Conservation (phyloP, 371 early-diverging fungal genomes). For the Apophysomyces elegans region DNA sequence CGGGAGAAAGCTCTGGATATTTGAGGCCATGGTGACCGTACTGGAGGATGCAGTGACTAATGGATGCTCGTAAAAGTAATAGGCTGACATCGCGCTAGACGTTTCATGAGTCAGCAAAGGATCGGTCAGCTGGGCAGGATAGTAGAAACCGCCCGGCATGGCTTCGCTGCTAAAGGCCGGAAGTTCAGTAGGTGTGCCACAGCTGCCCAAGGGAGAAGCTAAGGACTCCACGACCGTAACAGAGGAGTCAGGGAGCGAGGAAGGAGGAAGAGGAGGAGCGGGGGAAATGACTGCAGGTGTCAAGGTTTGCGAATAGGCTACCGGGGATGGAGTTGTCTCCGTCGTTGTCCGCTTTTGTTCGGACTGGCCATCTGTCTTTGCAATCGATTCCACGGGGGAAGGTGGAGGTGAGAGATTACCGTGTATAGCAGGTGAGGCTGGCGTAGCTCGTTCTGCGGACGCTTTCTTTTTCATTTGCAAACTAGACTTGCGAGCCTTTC, state of each 20-base stretch:
- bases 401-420: slow-evolving; percentile 2
- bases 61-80: background rate
- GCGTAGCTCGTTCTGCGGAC: background rate
- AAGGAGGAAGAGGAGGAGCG: background rate
- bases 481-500: background rate
- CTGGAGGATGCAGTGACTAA: slow-evolving; percentile 1
- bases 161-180: background rate
- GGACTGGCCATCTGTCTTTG: background rate
- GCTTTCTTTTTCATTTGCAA: background rate
- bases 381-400: background rate
- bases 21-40: background rate
- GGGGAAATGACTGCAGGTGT: background rate
- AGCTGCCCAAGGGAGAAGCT: background rate
- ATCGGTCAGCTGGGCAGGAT: background rate
- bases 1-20: background rate
- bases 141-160: background rate
- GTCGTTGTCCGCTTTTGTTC: background rate
- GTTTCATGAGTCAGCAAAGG: background rate
- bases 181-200: background rate
- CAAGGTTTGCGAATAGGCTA: background rate
- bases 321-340: background rate
- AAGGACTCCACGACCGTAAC: background rate
- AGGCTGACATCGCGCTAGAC: background rate
- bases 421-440: background rate
- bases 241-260: slow-evolving; percentile 4